Percentiles rank a stretch among this genome's conserved stretches.
Evolutionary conservation across 257 asterid species (phyloP).

Genomic region (Leonotis leonurus): DNA sequence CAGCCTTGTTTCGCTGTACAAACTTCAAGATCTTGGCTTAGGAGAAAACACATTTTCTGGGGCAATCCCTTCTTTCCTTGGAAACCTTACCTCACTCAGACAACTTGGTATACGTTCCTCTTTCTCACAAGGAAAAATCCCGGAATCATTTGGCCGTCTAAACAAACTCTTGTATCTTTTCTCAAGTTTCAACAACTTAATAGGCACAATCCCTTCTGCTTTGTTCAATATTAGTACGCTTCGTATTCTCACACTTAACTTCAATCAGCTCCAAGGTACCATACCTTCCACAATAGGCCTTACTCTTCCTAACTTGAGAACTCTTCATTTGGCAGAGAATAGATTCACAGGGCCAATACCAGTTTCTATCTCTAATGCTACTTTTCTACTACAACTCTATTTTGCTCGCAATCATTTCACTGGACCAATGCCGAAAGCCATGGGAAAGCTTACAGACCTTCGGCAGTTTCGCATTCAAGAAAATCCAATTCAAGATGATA

Average conservation of each 20-base stretch:
- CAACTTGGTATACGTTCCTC: not conserved
- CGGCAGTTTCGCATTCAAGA: no score
- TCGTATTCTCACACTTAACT: no score
- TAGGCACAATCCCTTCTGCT: slow-evolving; percentile 18
- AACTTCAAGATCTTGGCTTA: not conserved
- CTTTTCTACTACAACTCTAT: not conserved
- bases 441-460: not conserved
- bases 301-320: slow-evolving; percentile 12
- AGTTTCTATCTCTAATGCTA: slow-evolving; percentile 22
- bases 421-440: slow-evolving; percentile 26
- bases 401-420: slow-evolving; percentile 24
- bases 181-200: slow-evolving; percentile 9
- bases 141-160: slow-evolving; percentile 2
- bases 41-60: not conserved
- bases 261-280: slow-evolving; percentile 19
- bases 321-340: slow-evolving; percentile 9
- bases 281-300: slow-evolving; percentile 21
- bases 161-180: slow-evolving; percentile 1
- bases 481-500: slow-evolving; percentile 14
- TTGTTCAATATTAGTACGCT: no score
- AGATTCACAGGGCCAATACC: slow-evolving; percentile 21
- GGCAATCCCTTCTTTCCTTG: not conserved
- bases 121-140: no score
- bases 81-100: not conserved
- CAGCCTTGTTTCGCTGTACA: not conserved